phyloP scores from a whole-genome alignment of 176 grass and related monocot species.

The Oryza glumipatula region DNA sequence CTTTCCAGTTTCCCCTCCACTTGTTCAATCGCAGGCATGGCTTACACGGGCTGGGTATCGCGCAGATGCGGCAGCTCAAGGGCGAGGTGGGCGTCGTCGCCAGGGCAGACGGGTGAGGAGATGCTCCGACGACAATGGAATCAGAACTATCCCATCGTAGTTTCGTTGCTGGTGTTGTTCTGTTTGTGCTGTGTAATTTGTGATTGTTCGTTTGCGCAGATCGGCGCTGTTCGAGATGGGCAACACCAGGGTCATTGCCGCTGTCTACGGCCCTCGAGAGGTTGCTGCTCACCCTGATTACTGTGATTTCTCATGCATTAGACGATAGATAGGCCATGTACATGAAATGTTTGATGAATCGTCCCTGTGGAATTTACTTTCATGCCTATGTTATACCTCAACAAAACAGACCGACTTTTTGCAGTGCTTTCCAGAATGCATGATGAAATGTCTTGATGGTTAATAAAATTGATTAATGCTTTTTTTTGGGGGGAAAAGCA shows the following conservation, averaged over 20 bases:
- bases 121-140: background rate
- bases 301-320: background rate
- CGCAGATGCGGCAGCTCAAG: slow-evolving; percentile 89
- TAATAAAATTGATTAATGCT: background rate
- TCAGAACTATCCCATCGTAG: background rate
- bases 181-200: background rate
- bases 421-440: background rate
- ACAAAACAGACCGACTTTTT: background rate
- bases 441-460: background rate
- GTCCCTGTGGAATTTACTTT: too few relatives aligned
- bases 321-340: background rate
- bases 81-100: slow-evolving; percentile 80
- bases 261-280: slow-evolving; percentile 88
- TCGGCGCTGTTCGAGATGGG: slow-evolving; percentile 98
- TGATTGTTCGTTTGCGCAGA: slow-evolving; percentile 42
- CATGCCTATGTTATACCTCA: background rate
- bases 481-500: too few relatives aligned
- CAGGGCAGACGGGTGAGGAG: slow-evolving; percentile 67
- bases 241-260: slow-evolving; percentile 89
- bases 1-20: background rate
- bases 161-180: background rate
- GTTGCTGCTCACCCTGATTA: slow-evolving; percentile 40
- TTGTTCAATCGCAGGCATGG: background rate
- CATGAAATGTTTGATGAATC: background rate
- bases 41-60: slow-evolving; percentile 13